A percentile compares a stretch with the other conserved stretches of the same genome.
Evolutionary conservation across 1,284 basidiomycete species (phyloP).

Genomic region (Pseudozyma sp.): DNA sequence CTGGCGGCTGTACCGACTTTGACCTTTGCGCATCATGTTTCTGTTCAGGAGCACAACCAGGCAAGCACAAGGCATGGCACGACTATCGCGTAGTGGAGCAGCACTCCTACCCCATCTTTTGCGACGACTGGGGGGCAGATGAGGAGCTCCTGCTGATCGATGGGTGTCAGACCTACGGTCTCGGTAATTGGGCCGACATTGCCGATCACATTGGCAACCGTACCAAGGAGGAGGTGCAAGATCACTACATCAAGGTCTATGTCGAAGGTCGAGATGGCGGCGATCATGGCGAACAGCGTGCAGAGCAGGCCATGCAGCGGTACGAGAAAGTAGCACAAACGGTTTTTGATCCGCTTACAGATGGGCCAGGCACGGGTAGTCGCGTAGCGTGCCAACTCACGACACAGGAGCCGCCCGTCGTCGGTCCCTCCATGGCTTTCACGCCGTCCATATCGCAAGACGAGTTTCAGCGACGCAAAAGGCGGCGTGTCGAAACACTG

Average conservation of each 20-base stretch:
- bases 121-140: slow-evolving; percentile 96
- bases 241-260: slow-evolving; percentile 88
- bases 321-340: slow-evolving; percentile 23
- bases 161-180: slow-evolving; percentile 86
- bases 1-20: slow-evolving; percentile 69
- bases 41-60: slow-evolving; percentile 89
- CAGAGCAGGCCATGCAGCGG: slow-evolving; percentile 34
- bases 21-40: slow-evolving; percentile 78
- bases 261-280: slow-evolving; percentile 72
- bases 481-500: slow-evolving; percentile 62
- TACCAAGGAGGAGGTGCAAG: slow-evolving; percentile 91
- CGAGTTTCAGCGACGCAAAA: slow-evolving; percentile 64
- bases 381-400: slow-evolving; percentile 40
- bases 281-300: slow-evolving; percentile 52
- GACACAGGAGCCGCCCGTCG: slow-evolving; percentile 54
- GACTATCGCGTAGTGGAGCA: slow-evolving; percentile 94
- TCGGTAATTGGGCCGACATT: slow-evolving; percentile 98
- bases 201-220: slow-evolving; percentile 95
- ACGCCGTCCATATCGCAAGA: slow-evolving; percentile 52
- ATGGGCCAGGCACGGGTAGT: slow-evolving; percentile 47
- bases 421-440: slow-evolving; percentile 61
- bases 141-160: slow-evolving; percentile 95
- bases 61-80: slow-evolving; percentile 86
- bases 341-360: slow-evolving; percentile 33
- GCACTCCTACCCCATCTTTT: slow-evolving; percentile 94